Base-by-base conservation (phyloP, 768 basidiomycete genomes). In the Suillus subluteus region DNA sequence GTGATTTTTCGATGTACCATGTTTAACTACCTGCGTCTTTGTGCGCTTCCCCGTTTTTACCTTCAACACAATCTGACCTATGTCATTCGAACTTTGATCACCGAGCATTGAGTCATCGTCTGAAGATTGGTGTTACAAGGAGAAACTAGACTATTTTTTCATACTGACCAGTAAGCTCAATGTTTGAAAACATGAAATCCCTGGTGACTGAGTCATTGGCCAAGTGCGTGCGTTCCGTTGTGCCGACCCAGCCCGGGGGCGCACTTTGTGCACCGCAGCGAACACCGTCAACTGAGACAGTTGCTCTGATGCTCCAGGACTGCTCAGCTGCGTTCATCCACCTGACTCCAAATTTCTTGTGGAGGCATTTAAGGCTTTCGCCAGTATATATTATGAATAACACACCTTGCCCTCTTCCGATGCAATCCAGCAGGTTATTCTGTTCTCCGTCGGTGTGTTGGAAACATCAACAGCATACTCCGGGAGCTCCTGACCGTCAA, bases 401-500 rank as follows among this genome's bases (percentile, higher is more conserved):
- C 61, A 12, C n/a, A 69, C 73, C 58, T 73, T 75, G 63, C 70
- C 72, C 9, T 68, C 68, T 62, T 74, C 67, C 0, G 73, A 74
- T 16, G 71, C 62, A 23, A 74, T 65, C 69, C 71, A 74, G 46
- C 73, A 74, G 18, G 68, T 69, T 13, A 46, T 65, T n/a, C 56
- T 44, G 4, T 73, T 70, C 26, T 41, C 40, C 2, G 18, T 43
- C 12, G 40, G 18, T 30, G 66, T 62, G 37, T 21, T 61, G 44
- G 66, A 65, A 3, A 38, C 23, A 1, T 37, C 54, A 18, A 68
- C 46, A 15, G 69, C 70, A 43, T 71, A 70, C 59, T 74, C 67
- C 32, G 66, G 54, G 7, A 70, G 40, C 11, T 64, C 63, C 26
- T 67, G 63, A 0, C 38, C 70, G 6, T 71, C 67, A n/a, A 74